Percentiles rank a stretch among this genome's conserved stretches.
Evolutionary conservation across 164 flowering plant genomes (phyloP).

Genomic region (Magnolia sinica): DNA sequence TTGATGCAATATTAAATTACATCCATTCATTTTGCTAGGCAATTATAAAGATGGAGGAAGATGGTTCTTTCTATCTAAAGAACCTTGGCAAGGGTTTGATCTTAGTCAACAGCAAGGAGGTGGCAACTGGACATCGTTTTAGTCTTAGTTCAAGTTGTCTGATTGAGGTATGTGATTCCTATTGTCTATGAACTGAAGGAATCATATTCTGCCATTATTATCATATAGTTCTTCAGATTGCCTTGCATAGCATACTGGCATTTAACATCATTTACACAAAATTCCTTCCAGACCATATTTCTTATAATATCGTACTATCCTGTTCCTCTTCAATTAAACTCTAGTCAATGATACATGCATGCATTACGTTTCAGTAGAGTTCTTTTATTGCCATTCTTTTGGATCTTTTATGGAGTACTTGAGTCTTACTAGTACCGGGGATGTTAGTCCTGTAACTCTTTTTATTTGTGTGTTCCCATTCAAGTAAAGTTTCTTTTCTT

Average conservation of each 20-base stretch:
- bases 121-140: slow-evolving; percentile 40
- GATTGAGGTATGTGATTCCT: slow-evolving; percentile 60
- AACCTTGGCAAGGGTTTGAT: slow-evolving; percentile 61
- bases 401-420: too few species aligned
- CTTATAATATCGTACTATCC: neutral
- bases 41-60: slow-evolving; percentile 56
- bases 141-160: slow-evolving; percentile 56
- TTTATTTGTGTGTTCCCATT: too few species aligned
- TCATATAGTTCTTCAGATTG: neutral
- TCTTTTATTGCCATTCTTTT: too few species aligned
- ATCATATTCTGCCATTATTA: neutral
- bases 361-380: too few species aligned
- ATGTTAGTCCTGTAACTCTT: too few species aligned
- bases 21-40: slow-evolving; percentile 39
- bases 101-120: slow-evolving; percentile 57
- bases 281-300: neutral
- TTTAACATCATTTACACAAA: neutral
- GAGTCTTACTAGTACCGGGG: too few species aligned
- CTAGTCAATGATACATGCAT: too few species aligned
- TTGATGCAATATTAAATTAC: neutral
- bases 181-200: neutral
- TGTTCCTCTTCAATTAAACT: too few species aligned
- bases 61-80: slow-evolving; percentile 62
- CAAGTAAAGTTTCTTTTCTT: too few species aligned
- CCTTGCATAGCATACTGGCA: neutral